Evolutionary conservation across 768 basidiomycete genomes (phyloP), one percentile per base, ranked within the genome.

Genomic region (Termitomyces heimii): DNA sequence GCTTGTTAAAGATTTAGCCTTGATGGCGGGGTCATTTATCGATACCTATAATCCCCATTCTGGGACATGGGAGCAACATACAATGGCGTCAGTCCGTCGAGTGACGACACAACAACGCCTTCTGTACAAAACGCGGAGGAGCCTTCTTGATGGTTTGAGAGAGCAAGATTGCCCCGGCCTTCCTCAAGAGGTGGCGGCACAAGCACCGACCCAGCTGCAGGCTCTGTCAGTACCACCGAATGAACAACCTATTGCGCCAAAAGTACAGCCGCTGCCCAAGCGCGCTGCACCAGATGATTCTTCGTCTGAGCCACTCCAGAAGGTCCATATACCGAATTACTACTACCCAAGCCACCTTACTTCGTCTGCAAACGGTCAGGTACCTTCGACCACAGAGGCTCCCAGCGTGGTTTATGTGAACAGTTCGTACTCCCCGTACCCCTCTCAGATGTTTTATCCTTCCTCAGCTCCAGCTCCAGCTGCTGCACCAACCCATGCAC

Each of bases 31-130:
- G 13, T 80, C 84, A 2, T 88, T 82, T 63, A 71, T 89, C 44
- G 87, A 89, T 60, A 75, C 82, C 3, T 88, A 78, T 66, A 79
- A 83, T 56, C 73, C 77, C 8, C 58, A 65, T 2, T 77, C 82
- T 0, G 73, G 78, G 0, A 79, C 84, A 54, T 89, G 87, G 87
- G 85, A 86, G 53, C 86, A 87, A 58, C 85, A 87, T 62, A 73
- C 78, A 39, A 77, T 84, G 57, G 74, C 73, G 40, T 78, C 82
- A 16, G 85, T 88, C 4, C 79, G 85, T 35, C 64, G 81, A 37
- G 81, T 88, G 42, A 76, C 78, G 46, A 76, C 74, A 1, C 83
- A 84, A 59, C 85, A 88, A 60, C 74, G 86, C 31, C 67, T 88
- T 32, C 67, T 89, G 8, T 88, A 86, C 69, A 79, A 82, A 58